Conservation (phyloP, 371 early-diverging fungal species). For the Umbelopsis sp. region DNA sequence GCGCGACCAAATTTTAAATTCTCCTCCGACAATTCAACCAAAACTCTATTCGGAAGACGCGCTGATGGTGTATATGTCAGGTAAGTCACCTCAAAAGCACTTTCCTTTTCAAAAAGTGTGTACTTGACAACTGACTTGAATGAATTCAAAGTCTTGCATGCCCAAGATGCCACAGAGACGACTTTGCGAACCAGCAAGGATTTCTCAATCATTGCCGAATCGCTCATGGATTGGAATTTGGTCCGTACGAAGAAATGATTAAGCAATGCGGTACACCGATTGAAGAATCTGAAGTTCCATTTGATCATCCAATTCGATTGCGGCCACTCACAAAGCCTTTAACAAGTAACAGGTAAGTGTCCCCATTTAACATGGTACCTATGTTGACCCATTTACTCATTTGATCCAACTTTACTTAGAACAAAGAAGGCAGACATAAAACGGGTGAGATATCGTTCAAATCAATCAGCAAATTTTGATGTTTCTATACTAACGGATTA, state of each 20-base stretch:
- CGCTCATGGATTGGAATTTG: slow-evolving; percentile 70
- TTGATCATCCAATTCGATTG: slow-evolving; percentile 57
- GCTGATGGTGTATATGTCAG: slow-evolving; percentile 66
- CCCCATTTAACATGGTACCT: not conserved
- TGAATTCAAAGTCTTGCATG: slow-evolving; percentile 47
- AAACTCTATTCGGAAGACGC: slow-evolving; percentile 49
- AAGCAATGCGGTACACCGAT: slow-evolving; percentile 69
- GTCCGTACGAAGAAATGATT: slow-evolving; percentile 72
- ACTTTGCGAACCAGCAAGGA: slow-evolving; percentile 77
- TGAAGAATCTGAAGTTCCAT: slow-evolving; percentile 66
- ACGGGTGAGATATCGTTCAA: not conserved
- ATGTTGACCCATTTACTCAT: not conserved
- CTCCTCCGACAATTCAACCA: not conserved
- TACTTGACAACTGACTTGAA: not conserved
- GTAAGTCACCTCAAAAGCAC: slow-evolving; percentile 30
- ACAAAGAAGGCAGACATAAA: not conserved
- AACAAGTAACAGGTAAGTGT: slow-evolving; percentile 20
- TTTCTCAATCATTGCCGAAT: slow-evolving; percentile 82
- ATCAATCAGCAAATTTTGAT: not conserved
- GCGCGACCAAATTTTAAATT: not conserved
- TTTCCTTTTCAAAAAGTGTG: too few relatives aligned
- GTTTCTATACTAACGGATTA: not conserved
- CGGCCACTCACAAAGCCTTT: slow-evolving; percentile 36
- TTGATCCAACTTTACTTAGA: not conserved
- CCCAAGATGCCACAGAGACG: slow-evolving; percentile 60